Evolutionary conservation across 768 basidiomycete species (phyloP), one percentile per base, ranked within the genome.

Genomic region (Mycena capillaripes): DNA sequence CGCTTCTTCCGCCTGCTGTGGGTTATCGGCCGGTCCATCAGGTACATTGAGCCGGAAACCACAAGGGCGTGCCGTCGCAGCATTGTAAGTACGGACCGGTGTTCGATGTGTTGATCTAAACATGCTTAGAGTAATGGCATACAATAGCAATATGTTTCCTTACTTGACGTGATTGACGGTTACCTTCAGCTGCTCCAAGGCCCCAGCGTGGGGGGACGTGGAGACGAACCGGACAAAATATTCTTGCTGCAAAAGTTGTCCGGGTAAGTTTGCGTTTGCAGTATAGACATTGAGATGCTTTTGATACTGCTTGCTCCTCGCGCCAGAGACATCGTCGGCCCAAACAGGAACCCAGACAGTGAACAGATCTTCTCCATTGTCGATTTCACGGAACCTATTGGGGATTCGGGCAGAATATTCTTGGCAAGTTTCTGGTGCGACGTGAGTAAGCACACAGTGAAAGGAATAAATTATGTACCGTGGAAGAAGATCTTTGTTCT

Each of bases 261-360:
- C 71, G 11, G 80, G 83, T 1, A 84, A 71, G 53, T 77, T 80
- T 1, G 71, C 53, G 50, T 83, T 77, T 0, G 72, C 74, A 36
- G 79, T 73, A 64, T 81, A 83, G 1, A 80, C 75, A 52, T 81
- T 83, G 5, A 70, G 73, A 40, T 84, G 84, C 23, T 82, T 80
- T 62, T 86, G 84, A 66, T 79, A 73, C 19, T 76, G 74, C 70
- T 80, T 80, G 64, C 57, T 73, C 6, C 58, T 48, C 32, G 78
- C 78, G 11, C n/a, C n/a, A n/a, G n/a, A n/a, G n/a, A n/a, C n/a
- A n/a, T n/a, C n/a, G n/a, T n/a, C n/a, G n/a, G n/a, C 77, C 75
- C 75, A 79, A 1, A 55, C 23, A 0, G 70, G 56, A 6, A 71
- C 53, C 63, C 66, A 44, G 8, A 71, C 66, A 2, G 74, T 69